Base-by-base conservation (phyloP, 139 green algal genomes). In the Chlamydomonas sphaeroides region DNA sequence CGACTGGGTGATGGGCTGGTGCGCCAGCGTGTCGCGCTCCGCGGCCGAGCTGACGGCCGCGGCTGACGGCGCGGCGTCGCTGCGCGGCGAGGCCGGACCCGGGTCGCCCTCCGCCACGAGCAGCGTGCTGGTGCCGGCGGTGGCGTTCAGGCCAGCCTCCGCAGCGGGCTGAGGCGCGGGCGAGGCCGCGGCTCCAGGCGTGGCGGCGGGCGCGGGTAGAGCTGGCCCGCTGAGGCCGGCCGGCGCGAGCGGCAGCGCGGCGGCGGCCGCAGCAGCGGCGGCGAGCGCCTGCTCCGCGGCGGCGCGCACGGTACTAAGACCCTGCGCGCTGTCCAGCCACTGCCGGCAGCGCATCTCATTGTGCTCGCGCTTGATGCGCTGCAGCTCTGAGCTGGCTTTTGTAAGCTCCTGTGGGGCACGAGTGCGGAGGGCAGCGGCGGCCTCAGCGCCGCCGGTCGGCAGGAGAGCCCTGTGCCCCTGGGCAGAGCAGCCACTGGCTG, bases 311-410 rank as follows among this genome's bases (percentile, higher is more conserved):
- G 75, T 59, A 35, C 75, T 84, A 23, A 88, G 68, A 0, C 83
- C 83, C 67, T 78, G 74, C 66, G 83, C 83, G 26, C 53, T 88
- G 42, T 88, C 65, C 20, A 88, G 76, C 83, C 83, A 88, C 45
- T 88, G 68, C 33, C 83, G 68, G 18, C 74, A 79, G 71, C 75
- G 75, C 39, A 73, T 41, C 67, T 79, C 59, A 17, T 78, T 88
- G 68, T 73, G 72, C 57, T 86, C 85, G 0, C 76, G 73, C 39
- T 80, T 80, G 41, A 87, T 25, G 17, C 57, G 69, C 14, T 69
- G 41, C 48, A 89, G 51, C 68, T 89, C 85, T 2, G 57, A 15
- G 33, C 42, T 82, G 45, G 65, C 57, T 32, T 76, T 79, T 0
- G 72, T 32, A n/a, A 89, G 36, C 59, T 89, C 85, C 79, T 89